phyloP scores from a whole-genome alignment of 345 rosid species.

The Eucalyptus marginata region DNA sequence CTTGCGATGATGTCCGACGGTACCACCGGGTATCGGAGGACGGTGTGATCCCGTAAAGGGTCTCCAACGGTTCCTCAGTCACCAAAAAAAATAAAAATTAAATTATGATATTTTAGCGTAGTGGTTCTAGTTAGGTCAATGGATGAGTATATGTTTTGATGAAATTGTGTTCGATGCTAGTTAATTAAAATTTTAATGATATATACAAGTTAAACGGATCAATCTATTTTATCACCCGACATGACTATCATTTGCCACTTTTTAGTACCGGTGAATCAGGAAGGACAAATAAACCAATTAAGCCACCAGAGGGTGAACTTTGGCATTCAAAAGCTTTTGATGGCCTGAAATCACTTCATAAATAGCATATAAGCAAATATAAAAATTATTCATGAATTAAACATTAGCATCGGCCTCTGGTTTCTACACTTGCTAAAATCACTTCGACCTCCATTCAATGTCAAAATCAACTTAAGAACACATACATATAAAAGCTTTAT shows the following conservation, averaged over 20 bases:
- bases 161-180: background rate
- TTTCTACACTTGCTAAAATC: background rate
- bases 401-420: background rate
- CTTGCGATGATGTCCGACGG: too few species aligned
- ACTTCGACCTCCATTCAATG: background rate
- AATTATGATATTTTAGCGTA: background rate
- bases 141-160: background rate
- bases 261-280: background rate
- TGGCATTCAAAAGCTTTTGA: background rate
- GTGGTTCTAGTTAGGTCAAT: background rate
- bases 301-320: background rate
- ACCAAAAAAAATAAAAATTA: background rate
- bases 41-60: too few species aligned
- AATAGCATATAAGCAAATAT: background rate
- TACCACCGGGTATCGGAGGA: too few species aligned
- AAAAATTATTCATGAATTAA: background rate
- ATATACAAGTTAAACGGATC: background rate
- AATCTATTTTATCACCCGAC: background rate
- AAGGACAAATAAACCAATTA: background rate
- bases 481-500: background rate
- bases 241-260: rapidly evolving
- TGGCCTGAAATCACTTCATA: background rate
- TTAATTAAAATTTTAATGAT: background rate
- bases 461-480: background rate
- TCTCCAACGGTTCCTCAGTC: too few species aligned